phyloP scores from a whole-genome alignment of 2,329 filamentous ascomycete genomes.

The Lachnellula willkommii region DNA sequence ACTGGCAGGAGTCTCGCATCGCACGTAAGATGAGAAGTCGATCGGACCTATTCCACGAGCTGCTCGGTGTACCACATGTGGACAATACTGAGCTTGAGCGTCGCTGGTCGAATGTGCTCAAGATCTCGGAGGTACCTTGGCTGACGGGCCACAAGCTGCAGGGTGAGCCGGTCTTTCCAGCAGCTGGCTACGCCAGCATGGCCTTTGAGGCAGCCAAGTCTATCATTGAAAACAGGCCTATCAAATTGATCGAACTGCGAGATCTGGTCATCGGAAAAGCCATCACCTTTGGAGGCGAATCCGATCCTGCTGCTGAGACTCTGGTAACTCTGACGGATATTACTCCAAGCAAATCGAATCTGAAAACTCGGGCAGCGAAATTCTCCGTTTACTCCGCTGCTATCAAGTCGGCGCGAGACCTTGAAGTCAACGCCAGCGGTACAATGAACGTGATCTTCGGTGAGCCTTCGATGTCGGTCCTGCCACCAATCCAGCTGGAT shows the following conservation, averaged over 20 bases:
- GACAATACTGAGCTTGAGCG: constrained; percentile 7
- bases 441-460: constrained; percentile 1
- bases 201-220: constrained; percentile 39
- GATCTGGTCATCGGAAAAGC: constrained; percentile 15
- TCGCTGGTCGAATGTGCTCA: constrained; percentile 15
- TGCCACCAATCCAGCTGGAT: not conserved
- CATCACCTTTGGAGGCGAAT: constrained; percentile 17
- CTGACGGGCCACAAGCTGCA: constrained; percentile 40
- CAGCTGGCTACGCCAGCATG: constrained; percentile 45
- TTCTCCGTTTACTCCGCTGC: constrained; percentile 7
- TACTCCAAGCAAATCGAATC: constrained; percentile 2
- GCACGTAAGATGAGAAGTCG: constrained; percentile 7
- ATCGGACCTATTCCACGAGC: constrained; percentile 7
- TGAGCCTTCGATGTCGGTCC: not conserved
- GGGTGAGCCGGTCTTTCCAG: constrained; percentile 36
- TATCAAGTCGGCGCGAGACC: not conserved
- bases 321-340: constrained; percentile 10
- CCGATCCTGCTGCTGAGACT: constrained; percentile 6
- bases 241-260: constrained; percentile 26
- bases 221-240: constrained; percentile 3
- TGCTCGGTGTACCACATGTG: constrained; percentile 4
- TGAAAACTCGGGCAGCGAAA: not conserved
- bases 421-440: constrained; percentile 4
- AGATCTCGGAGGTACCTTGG: constrained; percentile 37
- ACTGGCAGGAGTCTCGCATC: constrained; percentile 18